A percentile compares a stretch with the other conserved stretches of the same genome.
phyloP scores from a whole-genome alignment of 1,139 yeast genomes.

The Entelexis sorbosivorans region DNA sequence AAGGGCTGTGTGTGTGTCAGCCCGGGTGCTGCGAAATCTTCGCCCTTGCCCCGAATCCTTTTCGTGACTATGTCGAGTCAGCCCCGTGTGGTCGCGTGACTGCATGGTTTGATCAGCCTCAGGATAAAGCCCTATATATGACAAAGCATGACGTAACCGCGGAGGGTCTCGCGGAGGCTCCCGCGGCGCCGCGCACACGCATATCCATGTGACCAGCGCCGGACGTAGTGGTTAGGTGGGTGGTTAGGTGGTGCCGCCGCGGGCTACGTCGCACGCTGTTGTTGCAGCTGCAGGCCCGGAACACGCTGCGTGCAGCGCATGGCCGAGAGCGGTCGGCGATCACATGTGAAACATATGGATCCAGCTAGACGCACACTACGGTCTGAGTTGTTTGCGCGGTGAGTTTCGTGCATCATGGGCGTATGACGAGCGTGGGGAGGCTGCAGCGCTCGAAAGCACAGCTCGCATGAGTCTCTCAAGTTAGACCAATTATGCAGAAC shows the following conservation, averaged over 20 bases:
- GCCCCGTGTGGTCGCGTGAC: not conserved
- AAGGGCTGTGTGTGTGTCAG: slow-evolving; percentile 10
- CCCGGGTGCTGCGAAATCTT: slow-evolving; percentile 10
- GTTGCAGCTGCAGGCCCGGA: too few relatives aligned
- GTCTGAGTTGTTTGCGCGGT: too few relatives aligned
- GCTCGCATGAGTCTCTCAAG: too few relatives aligned
- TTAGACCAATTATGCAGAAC: too few relatives aligned
- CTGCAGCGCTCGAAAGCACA: too few relatives aligned
- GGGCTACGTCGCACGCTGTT: not conserved
- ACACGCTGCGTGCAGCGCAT: too few relatives aligned
- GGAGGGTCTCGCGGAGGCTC: not conserved
- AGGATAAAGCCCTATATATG: not conserved
- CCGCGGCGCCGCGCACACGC: not conserved
- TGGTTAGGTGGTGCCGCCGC: not conserved
- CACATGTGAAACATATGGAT: too few relatives aligned
- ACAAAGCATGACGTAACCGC: not conserved
- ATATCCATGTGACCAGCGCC: not conserved
- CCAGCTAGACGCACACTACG: too few relatives aligned
- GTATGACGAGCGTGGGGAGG: too few relatives aligned
- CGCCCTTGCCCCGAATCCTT: slow-evolving; percentile 10
- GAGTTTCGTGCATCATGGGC: too few relatives aligned
- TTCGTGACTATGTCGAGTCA: slow-evolving; percentile 4
- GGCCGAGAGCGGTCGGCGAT: too few relatives aligned
- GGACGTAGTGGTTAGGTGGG: slow-evolving; percentile 1
- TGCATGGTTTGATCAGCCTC: not conserved